Percentiles rank a stretch among this genome's conserved stretches.
These are phyloP conservation scores for Roridomyces roridus DNA, from an alignment of 768 basidiomycete species.

Conservation along the genomic window DNA sequence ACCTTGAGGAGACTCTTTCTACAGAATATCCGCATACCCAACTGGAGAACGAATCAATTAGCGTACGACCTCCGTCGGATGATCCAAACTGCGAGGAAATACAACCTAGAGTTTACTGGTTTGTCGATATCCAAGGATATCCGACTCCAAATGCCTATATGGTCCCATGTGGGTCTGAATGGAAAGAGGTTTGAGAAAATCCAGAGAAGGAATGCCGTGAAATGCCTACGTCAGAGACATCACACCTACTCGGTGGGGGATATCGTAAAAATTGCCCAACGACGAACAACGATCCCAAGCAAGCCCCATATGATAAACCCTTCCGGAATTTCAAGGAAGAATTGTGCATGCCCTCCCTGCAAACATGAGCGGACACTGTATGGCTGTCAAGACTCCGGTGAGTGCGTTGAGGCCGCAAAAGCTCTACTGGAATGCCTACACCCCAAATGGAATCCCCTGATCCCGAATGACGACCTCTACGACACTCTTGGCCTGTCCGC, in stretches of 20 bases:
- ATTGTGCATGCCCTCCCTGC: neutral
- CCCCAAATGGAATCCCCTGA: conserved; percentile 6
- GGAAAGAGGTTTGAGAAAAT: neutral
- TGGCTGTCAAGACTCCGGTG: neutral
- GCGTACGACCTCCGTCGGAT: neutral
- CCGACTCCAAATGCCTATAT: conserved; percentile 1
- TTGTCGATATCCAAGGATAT: neutral
- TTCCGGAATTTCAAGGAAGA: conserved; percentile 1
- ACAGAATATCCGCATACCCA: neutral
- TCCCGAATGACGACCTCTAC: neutral
- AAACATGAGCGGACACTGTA: neutral
- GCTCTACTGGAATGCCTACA: neutral
- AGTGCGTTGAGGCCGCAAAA: neutral
- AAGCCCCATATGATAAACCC: conserved; percentile 1
- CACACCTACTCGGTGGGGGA: neutral
- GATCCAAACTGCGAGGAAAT: neutral
- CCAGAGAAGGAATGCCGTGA: neutral
- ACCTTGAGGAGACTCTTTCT: neutral
- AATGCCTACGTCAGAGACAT: neutral
- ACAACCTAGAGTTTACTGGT: neutral
- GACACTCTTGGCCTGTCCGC: neutral
- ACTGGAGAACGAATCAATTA: neutral
- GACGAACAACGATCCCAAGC: neutral
- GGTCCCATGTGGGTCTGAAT: neutral
- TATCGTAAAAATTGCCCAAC: neutral